Evolutionary conservation across 2,329 filamentous ascomycete species (phyloP), one percentile per base, ranked within the genome.

Genomic region (Cercospora canescens): DNA sequence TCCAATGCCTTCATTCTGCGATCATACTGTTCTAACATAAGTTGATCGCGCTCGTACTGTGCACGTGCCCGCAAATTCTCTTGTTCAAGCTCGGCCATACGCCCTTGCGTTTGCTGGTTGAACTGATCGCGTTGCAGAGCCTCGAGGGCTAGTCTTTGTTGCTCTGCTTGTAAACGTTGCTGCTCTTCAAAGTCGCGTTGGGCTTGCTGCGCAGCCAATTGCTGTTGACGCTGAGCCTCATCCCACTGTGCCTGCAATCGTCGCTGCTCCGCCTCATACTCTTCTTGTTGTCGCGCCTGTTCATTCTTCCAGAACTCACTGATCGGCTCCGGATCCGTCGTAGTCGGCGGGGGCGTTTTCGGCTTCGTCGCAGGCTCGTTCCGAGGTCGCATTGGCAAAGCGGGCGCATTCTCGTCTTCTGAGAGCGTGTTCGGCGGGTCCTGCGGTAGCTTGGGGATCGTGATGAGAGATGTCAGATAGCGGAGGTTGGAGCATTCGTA

Each of bases 401-500:
- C 90, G 1, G 95, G 94, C 14, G 91, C 90, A 58, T 90, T 87
- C 62, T 84, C 80, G 68, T 96, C 93, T 75, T 96, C 93, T 21
- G 88, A 88, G 16, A 97, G 85, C 41, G 98, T 84, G 74, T 92
- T 98, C 0, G 95, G 95, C 0, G 95, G 92, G 63, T 98, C 94
- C 80, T 96, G 92, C 0, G 95, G 94, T 59, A 99, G 86, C 79
- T 97, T 98, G 1, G 95, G 95, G 6, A 99, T 93, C 1, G 93
- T 96, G 76, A 99, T 98, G 60, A 99, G 84, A 75, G 93, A 97
- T 14, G 95, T 99, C 57, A 99, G 86, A 77, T 99, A 99, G 72
- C 95, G 91, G 63, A 99, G 85, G 79, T 98, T 99, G 11, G 95
- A 97, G 81, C 95, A 99, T 81, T 99, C 95, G 80, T 98, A 98